Evolutionary conservation across 768 basidiomycete species (phyloP), one percentile per base, ranked within the genome.

Genomic region (Suillus subluteus): DNA sequence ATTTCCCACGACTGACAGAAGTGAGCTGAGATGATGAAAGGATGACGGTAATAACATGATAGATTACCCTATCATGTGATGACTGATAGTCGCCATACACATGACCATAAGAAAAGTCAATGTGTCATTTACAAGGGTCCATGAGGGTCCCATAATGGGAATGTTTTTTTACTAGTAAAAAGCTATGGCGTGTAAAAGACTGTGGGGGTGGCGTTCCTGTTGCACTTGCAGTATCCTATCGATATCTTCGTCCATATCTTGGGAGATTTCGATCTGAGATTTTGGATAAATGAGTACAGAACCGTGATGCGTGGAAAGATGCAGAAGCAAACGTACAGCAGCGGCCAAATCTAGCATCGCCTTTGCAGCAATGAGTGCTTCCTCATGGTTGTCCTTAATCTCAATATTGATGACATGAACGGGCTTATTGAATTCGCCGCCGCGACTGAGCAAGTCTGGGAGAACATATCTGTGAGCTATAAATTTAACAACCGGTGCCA

Each of bases 301-400:
- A 43, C 4, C 18, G 8, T 9, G 16, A 40, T 40, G 15, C 23
- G 23, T 41, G 67, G 41, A 35, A 59, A 50, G 64, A 55, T 65
- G 11, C 38, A 21, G 35, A n/a, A 56, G 35, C 6, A 21, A 56
- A 84, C 94, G 80, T 73, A 98, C 97, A 64, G 96, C 91, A 58
- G 88, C 83, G 9, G 95, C 95, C 26, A 99, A 82, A 73, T 97
- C 96, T 37, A 99, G 82, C 75, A 99, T 96, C 2, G 97, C 96
- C 77, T 90, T 94, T 21, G 98, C 97, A 32, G 98, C 98, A 69
- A 98, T 95, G 58, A 92, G 82, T 0, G 98, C 98, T 79, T 99
- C 98, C 83, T 99, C 98, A 72, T 98, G 96, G 74, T 98, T 99
- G 79, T 99, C 98, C 81, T 94, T 98, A 79, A 99, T 99, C 75